Percentiles rank a stretch among this genome's conserved stretches.
Conservation (phyloP, 2,329 filamentous ascomycete species). For the Ramularia endophylla region DNA sequence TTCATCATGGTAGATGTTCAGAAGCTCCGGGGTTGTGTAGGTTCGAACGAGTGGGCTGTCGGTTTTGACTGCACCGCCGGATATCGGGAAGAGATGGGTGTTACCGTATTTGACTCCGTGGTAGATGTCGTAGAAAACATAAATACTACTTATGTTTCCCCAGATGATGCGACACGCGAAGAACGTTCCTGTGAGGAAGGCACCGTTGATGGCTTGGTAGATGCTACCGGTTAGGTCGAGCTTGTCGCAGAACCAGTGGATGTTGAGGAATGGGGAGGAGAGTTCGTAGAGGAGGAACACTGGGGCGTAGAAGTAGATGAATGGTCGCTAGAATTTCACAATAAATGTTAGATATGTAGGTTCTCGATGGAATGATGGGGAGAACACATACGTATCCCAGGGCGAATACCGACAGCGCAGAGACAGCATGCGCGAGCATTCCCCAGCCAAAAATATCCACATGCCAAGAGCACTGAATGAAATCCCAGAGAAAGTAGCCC, state of each 20-base stretch:
- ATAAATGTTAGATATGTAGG: constrained; percentile 3
- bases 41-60: constrained; percentile 23
- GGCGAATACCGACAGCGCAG: constrained; percentile 66
- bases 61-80: constrained; percentile 25
- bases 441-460: constrained; percentile 69
- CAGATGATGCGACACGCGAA: constrained; percentile 72
- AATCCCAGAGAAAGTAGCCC: constrained; percentile 82
- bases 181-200: constrained; percentile 65
- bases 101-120: constrained; percentile 32
- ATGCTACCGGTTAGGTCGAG: constrained; percentile 69
- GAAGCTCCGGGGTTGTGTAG: constrained; percentile 14
- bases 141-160: constrained; percentile 61
- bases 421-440: constrained; percentile 69
- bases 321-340: constrained; percentile 56
- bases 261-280: constrained; percentile 76
- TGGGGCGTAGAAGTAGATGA: constrained; percentile 75
- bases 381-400: constrained; percentile 67
- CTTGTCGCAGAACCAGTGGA: constrained; percentile 93
- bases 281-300: constrained; percentile 85
- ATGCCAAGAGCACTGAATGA: constrained; percentile 62
- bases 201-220: constrained; percentile 70
- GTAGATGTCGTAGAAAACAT: constrained; percentile 66
- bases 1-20: constrained; percentile 20
- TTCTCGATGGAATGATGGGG: not conserved
- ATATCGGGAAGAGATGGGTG: constrained; percentile 5